Base-by-base conservation (phyloP, 192 early-diverging fungal species). In the Backusella macrospora region DNA sequence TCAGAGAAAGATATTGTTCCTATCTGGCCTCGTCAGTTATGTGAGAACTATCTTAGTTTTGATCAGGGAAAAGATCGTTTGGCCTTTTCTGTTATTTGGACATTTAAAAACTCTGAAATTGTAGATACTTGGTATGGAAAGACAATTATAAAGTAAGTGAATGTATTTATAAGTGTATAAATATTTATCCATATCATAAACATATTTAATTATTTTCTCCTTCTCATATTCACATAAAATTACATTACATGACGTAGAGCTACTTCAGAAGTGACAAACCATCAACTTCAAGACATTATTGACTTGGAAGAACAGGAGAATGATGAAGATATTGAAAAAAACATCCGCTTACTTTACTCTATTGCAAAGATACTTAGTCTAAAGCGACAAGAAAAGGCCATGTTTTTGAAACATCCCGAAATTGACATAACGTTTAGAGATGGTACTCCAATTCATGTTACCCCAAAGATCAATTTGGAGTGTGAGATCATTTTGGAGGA, bases 401-500 rank as follows among this genome's bases (percentile, higher is more conserved):
- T 98, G 52, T 94, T 94, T 13, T 86, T 99, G 34, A 91, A 93
- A n/a, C 93, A 91, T 6, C 92, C 96, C 37, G 93, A 93, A 75
- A 89, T 98, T n/a, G 84, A 90, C 9, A 97, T 99, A 80, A 92
- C 90, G 2, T 85, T 97, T 16, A 95, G 97, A 70, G 84, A 94
- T 52, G 89, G 94, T 68, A 91, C 96, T 72, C 96, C 97, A 4
- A 89, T 95, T 7, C 91, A 92, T 59, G 92, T 95, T 44, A 92
- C 94, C 72, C 82, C 96, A 73, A 95, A 95, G 82, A 92, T 92
- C 55, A 81, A 95, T 45, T 94, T 96, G 79, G 95, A 95, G 44
- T 93, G 95, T n/a, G 96, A 97, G 77, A 89, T 92, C 0, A 85
- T 99, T n/a, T 91, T 99, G 23, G 94, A 96, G 79, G 98, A 99